Evolutionary conservation across 768 basidiomycete genomes (phyloP), one percentile per base, ranked within the genome.

Genomic region (Tylopilus felleus): DNA sequence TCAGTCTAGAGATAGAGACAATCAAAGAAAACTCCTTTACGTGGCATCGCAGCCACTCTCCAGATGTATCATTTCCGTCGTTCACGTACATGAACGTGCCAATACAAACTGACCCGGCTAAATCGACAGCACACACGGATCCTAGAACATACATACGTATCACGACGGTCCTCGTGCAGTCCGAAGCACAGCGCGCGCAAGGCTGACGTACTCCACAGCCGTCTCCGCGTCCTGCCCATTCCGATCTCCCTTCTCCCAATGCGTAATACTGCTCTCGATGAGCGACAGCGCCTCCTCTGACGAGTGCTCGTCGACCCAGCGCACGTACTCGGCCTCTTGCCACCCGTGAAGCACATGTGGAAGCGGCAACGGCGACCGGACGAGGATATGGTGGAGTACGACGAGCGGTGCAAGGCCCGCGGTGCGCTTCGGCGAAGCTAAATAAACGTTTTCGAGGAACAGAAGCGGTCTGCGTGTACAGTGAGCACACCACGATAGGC

Each of bases 271-370:
- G 16, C 86, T 80, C 49, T 94, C 90, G 12, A 99, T 74, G 42
- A 98, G 77, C 14, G 81, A 82, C 80, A 84, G 82, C 8, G 88
- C 81, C 66, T 98, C 96, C 55, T 78, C 80, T 55, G 86, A 83
- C 2, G 83, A 76, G 64, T 98, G 97, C 66, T 97, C 95, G 55
- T 92, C 88, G 13, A 98, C 79, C 94, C 95, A 99, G 41, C 91
- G 83, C 46, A 97, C 90, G 69, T 99, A 99, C 74, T 98, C 97
- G 4, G 88, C 80, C 66, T 98, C 93, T 53, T 90, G 88, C 96
- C 97, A 98, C 0, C 89, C 88, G 65, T 98, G 93, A 51, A 93
- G 70, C 46, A 81, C 79, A 67, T 99, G 93, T 10, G 97, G 96
- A 36, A 98, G 77, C 6, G 88, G 82, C 50, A 92, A 77, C 1